These are phyloP conservation scores for Aspergillus phoenicis DNA, from an alignment of 2,329 filamentous ascomycete species.

Conservation along the genomic window DNA sequence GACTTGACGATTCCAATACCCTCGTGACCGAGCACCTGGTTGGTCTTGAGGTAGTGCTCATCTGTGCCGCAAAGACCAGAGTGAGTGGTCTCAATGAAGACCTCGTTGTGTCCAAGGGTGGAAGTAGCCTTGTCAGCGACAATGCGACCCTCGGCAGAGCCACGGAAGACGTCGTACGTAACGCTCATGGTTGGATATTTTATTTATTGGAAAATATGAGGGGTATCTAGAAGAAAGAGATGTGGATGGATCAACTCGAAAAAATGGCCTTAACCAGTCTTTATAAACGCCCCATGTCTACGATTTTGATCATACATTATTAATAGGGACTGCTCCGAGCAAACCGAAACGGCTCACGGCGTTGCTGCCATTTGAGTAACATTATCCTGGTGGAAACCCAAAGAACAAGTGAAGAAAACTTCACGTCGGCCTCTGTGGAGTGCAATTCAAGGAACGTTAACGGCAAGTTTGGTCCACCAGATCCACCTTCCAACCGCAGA, in stretches of 20 bases:
- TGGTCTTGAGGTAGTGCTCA: conserved; percentile 21
- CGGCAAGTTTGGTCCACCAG: not conserved
- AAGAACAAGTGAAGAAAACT: not conserved
- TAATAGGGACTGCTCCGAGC: not conserved
- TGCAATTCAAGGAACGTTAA: not conserved
- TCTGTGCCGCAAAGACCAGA: conserved; percentile 30
- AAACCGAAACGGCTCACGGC: not conserved
- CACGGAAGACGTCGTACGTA: conserved; percentile 23
- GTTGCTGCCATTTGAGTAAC: not conserved
- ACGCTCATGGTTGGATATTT: not conserved
- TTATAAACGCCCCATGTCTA: not conserved
- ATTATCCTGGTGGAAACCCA: not conserved
- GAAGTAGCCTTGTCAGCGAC: conserved; percentile 10
- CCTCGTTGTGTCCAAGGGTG: conserved; percentile 17
- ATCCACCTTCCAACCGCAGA: not conserved
- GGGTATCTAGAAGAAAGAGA: not conserved
- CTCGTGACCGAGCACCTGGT: conserved; percentile 54
- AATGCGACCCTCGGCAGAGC: conserved; percentile 21
- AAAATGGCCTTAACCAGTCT: not conserved
- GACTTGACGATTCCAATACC: conserved; percentile 54
- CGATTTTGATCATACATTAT: not conserved
- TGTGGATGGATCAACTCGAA: not conserved
- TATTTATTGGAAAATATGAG: not conserved
- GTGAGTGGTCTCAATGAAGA: conserved; percentile 26
- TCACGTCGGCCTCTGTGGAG: not conserved